These are phyloP conservation scores for Taiozyma onychis DNA, from an alignment of 1,139 yeast species.

Conservation along the genomic window DNA sequence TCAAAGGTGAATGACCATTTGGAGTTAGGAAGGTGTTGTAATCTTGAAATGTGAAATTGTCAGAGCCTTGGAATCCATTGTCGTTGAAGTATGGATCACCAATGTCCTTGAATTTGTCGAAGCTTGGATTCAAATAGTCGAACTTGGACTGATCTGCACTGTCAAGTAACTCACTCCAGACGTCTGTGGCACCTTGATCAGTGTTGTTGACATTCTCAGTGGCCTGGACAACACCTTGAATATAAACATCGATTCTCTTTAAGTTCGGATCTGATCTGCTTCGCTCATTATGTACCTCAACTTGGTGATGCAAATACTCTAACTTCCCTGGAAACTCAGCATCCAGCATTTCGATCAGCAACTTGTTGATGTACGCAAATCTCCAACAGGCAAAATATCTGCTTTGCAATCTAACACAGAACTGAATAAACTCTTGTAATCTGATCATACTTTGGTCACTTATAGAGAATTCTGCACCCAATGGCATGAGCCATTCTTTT, in stretches of 20 bases:
- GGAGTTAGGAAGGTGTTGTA: constrained; percentile 4
- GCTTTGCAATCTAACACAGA: constrained; percentile 11
- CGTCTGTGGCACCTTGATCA: not conserved
- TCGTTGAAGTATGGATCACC: constrained; percentile 20
- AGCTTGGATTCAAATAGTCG: constrained; percentile 20
- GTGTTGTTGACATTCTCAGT: not conserved
- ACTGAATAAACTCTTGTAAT: constrained; percentile 10
- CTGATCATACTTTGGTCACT: constrained; percentile 17
- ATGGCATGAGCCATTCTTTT: constrained; percentile 18
- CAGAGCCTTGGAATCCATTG: not conserved
- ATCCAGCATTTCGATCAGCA: constrained; percentile 15
- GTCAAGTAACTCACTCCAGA: constrained; percentile 18
- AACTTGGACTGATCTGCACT: constrained; percentile 13
- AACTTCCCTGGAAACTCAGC: constrained; percentile 15
- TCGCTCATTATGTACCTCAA: constrained; percentile 4
- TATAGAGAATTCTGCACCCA: constrained; percentile 7
- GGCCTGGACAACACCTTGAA: not conserved
- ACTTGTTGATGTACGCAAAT: constrained; percentile 10
- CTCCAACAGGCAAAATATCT: constrained; percentile 24
- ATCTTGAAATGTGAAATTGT: constrained; percentile 7
- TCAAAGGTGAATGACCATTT: not conserved
- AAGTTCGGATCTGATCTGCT: not conserved
- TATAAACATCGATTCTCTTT: constrained; percentile 1
- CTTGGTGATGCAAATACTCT: constrained; percentile 7
- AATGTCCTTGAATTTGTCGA: constrained; percentile 12